phyloP scores from a whole-genome alignment of 306 rosid genomes.

The Biancaea sappan region DNA sequence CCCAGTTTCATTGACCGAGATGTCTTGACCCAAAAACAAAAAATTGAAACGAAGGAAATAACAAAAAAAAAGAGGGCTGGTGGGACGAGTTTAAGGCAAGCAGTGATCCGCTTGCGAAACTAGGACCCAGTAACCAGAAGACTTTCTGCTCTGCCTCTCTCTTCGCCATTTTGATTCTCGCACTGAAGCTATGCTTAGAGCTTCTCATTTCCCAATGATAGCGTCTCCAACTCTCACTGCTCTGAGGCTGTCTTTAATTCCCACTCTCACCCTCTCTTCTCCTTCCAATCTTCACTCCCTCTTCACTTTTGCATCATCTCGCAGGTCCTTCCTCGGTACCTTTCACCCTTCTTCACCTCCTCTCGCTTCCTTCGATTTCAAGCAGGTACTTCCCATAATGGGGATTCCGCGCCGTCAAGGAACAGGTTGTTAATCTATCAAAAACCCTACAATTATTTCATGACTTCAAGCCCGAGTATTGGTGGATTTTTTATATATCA shows the following conservation, averaged over 20 bases:
- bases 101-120: too few species aligned
- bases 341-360: conserved; percentile 39
- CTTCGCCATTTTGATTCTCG: neutral
- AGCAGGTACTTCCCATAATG: conserved; percentile 3
- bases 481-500: neutral
- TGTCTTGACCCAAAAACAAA: too few species aligned
- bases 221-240: conserved; percentile 46
- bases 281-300: conserved; percentile 26
- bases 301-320: conserved; percentile 27
- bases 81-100: too few species aligned
- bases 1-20: too few species aligned
- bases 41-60: too few species aligned
- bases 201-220: conserved; percentile 42
- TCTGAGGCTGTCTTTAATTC: neutral
- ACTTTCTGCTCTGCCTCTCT: neutral
- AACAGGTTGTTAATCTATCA: conserved; percentile 38
- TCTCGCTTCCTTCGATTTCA: conserved; percentile 30
- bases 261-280: conserved; percentile 22
- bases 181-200: conserved; percentile 46
- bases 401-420: conserved; percentile 33
- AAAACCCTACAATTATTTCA: conserved; percentile 3
- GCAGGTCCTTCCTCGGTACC: conserved; percentile 16
- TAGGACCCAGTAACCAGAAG: too few species aligned
- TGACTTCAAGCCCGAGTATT: neutral
- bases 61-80: too few species aligned